Evolutionary conservation across 192 early-diverging fungal species (phyloP).

Genomic region (Entomortierella beljakovae): DNA sequence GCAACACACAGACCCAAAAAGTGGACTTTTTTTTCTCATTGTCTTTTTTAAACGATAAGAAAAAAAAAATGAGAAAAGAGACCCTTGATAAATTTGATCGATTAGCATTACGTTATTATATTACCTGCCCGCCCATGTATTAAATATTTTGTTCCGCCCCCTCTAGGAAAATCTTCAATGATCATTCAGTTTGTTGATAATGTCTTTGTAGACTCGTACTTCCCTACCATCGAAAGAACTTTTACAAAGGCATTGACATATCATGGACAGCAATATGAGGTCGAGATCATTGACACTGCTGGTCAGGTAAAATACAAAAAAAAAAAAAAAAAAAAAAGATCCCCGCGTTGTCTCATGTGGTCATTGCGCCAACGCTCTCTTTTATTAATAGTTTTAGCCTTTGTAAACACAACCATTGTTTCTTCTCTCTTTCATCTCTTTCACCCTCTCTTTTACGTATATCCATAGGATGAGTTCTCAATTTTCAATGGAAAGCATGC

Average conservation of each 20-base stretch:
- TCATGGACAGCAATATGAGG: slow-evolving; percentile 83
- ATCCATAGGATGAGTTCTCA: slow-evolving; percentile 88
- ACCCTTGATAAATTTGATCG: too few species aligned
- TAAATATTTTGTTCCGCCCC: slow-evolving; percentile 10
- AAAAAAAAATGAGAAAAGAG: not conserved
- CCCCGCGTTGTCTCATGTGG: too few species aligned
- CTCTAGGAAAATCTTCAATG: slow-evolving; percentile 84
- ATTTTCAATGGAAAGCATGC: slow-evolving; percentile 90
- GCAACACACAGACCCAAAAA: not conserved
- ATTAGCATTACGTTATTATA: too few species aligned
- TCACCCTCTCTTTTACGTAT: not conserved
- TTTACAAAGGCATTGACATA: slow-evolving; percentile 87
- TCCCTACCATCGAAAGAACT: slow-evolving; percentile 94
- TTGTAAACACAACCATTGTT: not conserved
- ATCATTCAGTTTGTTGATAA: slow-evolving; percentile 93
- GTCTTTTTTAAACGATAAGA: not conserved
- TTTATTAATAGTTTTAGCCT: not conserved
- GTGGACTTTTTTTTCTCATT: not conserved
- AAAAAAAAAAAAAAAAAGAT: too few species aligned
- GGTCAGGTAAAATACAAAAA: too few species aligned
- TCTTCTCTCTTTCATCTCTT: not conserved
- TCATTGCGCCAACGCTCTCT: too few species aligned
- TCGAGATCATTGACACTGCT: slow-evolving; percentile 96
- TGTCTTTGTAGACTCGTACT: slow-evolving; percentile 91
- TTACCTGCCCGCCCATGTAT: too few species aligned